Conservation (phyloP, 495 filamentous ascomycete genomes). For the Hypoxylon trugodes region DNA sequence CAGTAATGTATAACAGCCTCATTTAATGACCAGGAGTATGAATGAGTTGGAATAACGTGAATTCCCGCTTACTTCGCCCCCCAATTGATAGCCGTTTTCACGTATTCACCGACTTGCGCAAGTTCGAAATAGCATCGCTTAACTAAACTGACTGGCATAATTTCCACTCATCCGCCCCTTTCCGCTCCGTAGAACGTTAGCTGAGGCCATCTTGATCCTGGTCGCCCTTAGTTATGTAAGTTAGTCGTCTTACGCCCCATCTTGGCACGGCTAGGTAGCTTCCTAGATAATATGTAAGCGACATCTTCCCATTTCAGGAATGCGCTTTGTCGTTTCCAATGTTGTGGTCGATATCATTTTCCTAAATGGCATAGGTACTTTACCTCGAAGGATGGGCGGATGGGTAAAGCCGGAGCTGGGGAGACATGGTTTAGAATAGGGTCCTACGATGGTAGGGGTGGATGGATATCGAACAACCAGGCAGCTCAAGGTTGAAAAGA, state of each 20-base stretch:
- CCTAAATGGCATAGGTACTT: too few species aligned
- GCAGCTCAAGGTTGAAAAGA: background rate
- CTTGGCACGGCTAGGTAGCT: slow-evolving; percentile 3
- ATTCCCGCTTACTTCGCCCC: background rate
- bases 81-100: background rate
- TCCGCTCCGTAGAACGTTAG: slow-evolving; percentile 2
- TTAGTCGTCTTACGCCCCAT: background rate
- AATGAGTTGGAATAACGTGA: slow-evolving; percentile 3
- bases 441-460: too few species aligned
- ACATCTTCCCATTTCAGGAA: slow-evolving; percentile 7
- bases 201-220: background rate
- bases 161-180: slow-evolving; percentile 14
- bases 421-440: slow-evolving; percentile 7
- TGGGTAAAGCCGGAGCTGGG: too few species aligned
- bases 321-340: slow-evolving; percentile 1
- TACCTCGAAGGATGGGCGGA: background rate
- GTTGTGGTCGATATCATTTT: too few species aligned
- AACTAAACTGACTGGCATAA: background rate
- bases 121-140: background rate
- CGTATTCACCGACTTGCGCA: background rate
- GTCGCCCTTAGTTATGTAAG: background rate
- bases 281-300: slow-evolving; percentile 16
- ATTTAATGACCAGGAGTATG: slow-evolving; percentile 10
- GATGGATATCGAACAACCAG: slow-evolving; percentile 3
- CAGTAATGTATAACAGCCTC: slow-evolving; percentile 6